phyloP scores from a whole-genome alignment of 257 asterid genomes.

The Plantago major region DNA sequence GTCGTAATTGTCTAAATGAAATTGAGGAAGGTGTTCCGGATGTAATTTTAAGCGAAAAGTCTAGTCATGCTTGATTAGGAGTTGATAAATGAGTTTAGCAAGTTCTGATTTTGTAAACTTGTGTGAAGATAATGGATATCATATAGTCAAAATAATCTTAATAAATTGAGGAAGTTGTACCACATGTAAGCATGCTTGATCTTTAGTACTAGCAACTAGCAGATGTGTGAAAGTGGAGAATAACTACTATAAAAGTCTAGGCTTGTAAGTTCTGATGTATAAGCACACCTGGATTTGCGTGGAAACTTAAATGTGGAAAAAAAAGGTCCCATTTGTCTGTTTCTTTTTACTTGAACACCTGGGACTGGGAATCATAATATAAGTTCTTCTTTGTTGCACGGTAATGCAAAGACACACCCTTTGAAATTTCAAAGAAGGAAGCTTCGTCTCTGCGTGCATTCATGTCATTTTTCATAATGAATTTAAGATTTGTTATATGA shows the following conservation, averaged over 20 bases:
- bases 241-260: neutral
- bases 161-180: neutral
- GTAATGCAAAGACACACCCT: conserved; percentile 4
- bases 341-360: neutral
- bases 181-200: neutral
- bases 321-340: neutral
- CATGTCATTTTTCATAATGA: neutral
- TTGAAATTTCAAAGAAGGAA: conserved; percentile 9
- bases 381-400: neutral
- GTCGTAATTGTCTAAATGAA: too few species aligned
- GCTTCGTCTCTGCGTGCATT: neutral
- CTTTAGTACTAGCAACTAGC: neutral
- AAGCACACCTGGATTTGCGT: neutral
- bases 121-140: neutral
- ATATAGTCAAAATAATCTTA: neutral
- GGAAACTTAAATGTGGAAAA: conserved; percentile 3
- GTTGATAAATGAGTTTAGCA: neutral
- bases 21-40: too few species aligned
- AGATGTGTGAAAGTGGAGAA: neutral
- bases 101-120: neutral
- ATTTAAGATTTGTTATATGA: too few species aligned
- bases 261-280: neutral
- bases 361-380: neutral
- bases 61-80: neutral
- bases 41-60: too few species aligned